Evolutionary conservation across 768 basidiomycete genomes (phyloP).

Genomic region (Tricholomella constricta): DNA sequence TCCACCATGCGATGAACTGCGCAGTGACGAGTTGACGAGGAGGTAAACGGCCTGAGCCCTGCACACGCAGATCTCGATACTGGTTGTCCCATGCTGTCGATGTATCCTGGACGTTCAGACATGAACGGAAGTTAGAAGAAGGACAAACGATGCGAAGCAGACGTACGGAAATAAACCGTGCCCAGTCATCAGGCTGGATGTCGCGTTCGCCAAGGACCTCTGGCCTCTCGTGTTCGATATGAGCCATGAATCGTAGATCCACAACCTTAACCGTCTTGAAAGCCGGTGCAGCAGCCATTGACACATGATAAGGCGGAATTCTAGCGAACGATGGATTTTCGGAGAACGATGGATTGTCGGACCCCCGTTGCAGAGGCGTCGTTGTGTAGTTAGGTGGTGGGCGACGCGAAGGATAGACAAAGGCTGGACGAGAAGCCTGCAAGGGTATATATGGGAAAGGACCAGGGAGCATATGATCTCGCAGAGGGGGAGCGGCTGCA

Average conservation of each 20-base stretch:
- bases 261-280: background rate
- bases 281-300: background rate
- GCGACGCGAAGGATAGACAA: background rate
- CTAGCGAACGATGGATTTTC: background rate
- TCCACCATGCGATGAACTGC: constrained; percentile 1
- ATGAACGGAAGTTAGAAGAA: background rate
- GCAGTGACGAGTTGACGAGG: background rate
- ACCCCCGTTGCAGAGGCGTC: too few relatives aligned
- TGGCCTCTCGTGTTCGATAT: background rate
- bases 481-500: background rate
- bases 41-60: background rate
- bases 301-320: background rate
- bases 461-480: background rate
- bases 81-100: constrained; percentile 1
- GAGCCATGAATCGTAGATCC: background rate
- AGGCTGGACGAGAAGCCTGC: background rate
- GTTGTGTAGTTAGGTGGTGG: background rate
- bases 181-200: constrained; percentile 2
- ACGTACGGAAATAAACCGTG: constrained; percentile 1
- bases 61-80: too few relatives aligned
- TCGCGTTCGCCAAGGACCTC: background rate
- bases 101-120: background rate
- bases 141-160: background rate
- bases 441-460: background rate
- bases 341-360: background rate